Evolutionary conservation across 1,284 basidiomycete species (phyloP), one percentile per base, ranked within the genome.

Genomic region (Trichosporon sp.): DNA sequence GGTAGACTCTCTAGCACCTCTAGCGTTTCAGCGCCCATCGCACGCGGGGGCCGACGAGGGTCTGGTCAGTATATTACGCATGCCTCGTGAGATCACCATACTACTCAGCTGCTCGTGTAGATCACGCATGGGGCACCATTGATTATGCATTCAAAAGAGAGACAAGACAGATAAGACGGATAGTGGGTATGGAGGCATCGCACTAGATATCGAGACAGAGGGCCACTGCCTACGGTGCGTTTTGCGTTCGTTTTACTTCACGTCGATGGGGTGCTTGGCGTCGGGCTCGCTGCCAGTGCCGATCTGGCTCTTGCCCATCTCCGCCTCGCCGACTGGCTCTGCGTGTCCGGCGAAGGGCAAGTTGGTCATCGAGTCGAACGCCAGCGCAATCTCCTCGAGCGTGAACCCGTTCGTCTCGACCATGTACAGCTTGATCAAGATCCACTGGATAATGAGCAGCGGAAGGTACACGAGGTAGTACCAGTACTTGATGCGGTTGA

Each of bases 331-430:
- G 49, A 27, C 49, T 7, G 49, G 25, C 49, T 54, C 27, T 27
- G 49, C 49, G 49, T 54, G 49, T 2, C 49, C 49, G 4, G 49
- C n/a, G 49, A 54, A 32, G 71, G 70, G 49, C 25, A 54, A 27
- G 4, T 11, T 11, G 27, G 29, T 27, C 49, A 27, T 34, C 58
- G 37, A 59, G 40, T 79, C 78, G 65, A 80, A 80, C 0, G 72
- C 75, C 14, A 71, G 65, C 3, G 75, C 70, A 57, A 79, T 73
- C 68, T 80, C 78, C 65, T 81, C 80, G 49, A 81, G 76, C 3
- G 79, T 80, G 70, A 74, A 77, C 10, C 75, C 75, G 40, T 71
- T 68, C 27, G 77, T 80, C 65, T 81, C 80, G 58, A 79, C 77
- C 78, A 80, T 80, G 73, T 69, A 69, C 52, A 25, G 60, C 62